These are phyloP conservation scores for Cicer bijugum DNA, from an alignment of 306 rosid species.

Conservation along the genomic window DNA sequence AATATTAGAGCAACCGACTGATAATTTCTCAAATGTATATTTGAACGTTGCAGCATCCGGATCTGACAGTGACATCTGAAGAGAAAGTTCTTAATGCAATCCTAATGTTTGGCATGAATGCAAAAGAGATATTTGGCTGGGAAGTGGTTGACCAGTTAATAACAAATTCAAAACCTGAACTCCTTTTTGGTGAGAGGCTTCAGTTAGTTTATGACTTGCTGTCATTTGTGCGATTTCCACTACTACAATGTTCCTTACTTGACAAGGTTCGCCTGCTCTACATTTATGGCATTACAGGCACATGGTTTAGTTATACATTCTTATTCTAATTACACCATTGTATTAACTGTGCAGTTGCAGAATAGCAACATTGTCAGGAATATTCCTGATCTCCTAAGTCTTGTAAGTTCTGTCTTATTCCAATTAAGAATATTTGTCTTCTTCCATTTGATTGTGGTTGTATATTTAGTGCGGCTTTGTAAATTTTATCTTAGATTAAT, in stretches of 20 bases:
- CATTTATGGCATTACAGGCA: slow-evolving; percentile 21
- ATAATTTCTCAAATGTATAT: slow-evolving; percentile 34
- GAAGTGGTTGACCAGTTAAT: slow-evolving; percentile 76
- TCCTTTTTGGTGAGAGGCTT: slow-evolving; percentile 77
- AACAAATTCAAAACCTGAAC: slow-evolving; percentile 61
- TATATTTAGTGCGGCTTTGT: slow-evolving; percentile 6
- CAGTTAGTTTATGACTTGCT: slow-evolving; percentile 63
- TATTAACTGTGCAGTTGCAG: slow-evolving; percentile 65
- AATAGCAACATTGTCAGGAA: slow-evolving; percentile 66
- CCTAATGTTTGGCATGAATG: slow-evolving; percentile 75
- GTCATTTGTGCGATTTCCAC: slow-evolving; percentile 69
- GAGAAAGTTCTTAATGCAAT: slow-evolving; percentile 91
- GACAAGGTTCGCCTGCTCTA: slow-evolving; percentile 66
- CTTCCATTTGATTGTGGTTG: slow-evolving; percentile 15
- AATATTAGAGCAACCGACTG: slow-evolving; percentile 27
- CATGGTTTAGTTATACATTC: background rate
- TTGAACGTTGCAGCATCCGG: slow-evolving; percentile 81
- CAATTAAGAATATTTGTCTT: slow-evolving; percentile 4
- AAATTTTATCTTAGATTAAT: slow-evolving; percentile 29
- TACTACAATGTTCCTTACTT: slow-evolving; percentile 67
- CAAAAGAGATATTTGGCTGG: slow-evolving; percentile 73
- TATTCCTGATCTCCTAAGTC: slow-evolving; percentile 55
- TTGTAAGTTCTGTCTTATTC: slow-evolving; percentile 59
- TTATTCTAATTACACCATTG: slow-evolving; percentile 45
- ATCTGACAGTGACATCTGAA: slow-evolving; percentile 92